Evolutionary conservation across 768 basidiomycete genomes (phyloP).

Genomic region (Cystobasidium tubakii): DNA sequence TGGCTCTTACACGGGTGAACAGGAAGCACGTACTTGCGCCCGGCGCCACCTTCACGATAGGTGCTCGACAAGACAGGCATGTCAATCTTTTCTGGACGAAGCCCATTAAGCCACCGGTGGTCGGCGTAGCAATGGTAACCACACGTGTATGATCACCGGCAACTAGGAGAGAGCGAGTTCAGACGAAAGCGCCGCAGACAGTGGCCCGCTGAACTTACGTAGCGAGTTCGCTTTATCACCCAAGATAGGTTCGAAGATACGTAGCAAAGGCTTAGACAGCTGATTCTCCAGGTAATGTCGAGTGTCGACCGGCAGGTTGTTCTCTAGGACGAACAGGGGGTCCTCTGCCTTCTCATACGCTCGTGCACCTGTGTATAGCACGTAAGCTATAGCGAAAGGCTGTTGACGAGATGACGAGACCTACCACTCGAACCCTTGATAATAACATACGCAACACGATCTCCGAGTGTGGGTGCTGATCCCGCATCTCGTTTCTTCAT

Average conservation of each 20-base stretch:
- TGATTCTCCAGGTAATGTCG: conserved; percentile 98
- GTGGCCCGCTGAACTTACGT: conserved; percentile 33
- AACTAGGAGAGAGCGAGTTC: conserved; percentile 54
- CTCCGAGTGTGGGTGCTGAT: conserved; percentile 94
- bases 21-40: conserved; percentile 46
- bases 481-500: conserved; percentile 96
- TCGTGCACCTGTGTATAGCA: conserved; percentile 66
- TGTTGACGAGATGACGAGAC: conserved; percentile 9
- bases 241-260: conserved; percentile 96
- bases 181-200: background rate
- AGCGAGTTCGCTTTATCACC: conserved; percentile 83
- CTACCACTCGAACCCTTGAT: conserved; percentile 88
- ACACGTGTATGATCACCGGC: conserved; percentile 92
- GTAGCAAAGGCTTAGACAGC: conserved; percentile 88
- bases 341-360: conserved; percentile 99
- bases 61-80: conserved; percentile 91
- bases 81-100: conserved; percentile 94
- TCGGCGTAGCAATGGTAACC: conserved; percentile 93
- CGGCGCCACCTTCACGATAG: conserved; percentile 54
- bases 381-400: background rate
- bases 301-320: conserved; percentile 96
- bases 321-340: conserved; percentile 91
- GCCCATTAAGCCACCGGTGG: conserved; percentile 94
- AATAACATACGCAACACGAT: conserved; percentile 98
- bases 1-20: too few relatives aligned